phyloP scores from a whole-genome alignment of 2,329 filamentous ascomycete species.

The Ambrosiella xylebori region DNA sequence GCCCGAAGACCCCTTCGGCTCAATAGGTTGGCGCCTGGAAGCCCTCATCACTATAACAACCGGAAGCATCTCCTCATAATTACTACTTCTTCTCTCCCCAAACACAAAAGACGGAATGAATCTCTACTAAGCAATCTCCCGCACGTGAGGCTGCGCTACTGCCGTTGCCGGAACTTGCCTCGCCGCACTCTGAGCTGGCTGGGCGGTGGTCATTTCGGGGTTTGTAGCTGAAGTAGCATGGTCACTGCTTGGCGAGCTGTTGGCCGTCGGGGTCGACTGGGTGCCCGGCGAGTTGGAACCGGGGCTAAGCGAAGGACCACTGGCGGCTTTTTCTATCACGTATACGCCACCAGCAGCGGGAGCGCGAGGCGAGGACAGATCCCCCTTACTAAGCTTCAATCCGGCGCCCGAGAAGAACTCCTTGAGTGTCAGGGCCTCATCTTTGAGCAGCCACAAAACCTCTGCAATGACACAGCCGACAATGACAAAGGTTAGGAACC shows the following conservation, averaged over 20 bases:
- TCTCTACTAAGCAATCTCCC: no score
- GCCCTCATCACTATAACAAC: no score
- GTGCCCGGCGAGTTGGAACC: background rate
- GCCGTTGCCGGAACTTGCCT: no score
- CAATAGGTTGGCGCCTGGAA: no score
- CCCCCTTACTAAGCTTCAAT: background rate
- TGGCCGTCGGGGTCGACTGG: background rate
- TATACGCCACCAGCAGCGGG: background rate
- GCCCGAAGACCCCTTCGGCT: no score
- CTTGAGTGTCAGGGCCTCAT: slow-evolving; percentile 23
- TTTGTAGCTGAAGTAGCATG: no score
- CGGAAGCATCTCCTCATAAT: no score
- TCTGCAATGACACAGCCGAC: slow-evolving; percentile 37
- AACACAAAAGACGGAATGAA: no score
- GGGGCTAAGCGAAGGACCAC: background rate
- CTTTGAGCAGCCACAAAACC: slow-evolving; percentile 30
- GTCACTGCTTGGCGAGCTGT: background rate
- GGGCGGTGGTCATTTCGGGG: no score
- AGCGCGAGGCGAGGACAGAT: background rate
- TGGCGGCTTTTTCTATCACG: background rate
- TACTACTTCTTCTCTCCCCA: no score
- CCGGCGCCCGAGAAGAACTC: slow-evolving; percentile 1
- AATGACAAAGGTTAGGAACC: slow-evolving; percentile 42
- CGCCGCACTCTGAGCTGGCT: no score
- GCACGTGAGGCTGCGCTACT: no score